Evolutionary conservation across 2,329 filamentous ascomycete species (phyloP), one percentile per base, ranked within the genome.

Genomic region (Trichoderma atroviride): DNA sequence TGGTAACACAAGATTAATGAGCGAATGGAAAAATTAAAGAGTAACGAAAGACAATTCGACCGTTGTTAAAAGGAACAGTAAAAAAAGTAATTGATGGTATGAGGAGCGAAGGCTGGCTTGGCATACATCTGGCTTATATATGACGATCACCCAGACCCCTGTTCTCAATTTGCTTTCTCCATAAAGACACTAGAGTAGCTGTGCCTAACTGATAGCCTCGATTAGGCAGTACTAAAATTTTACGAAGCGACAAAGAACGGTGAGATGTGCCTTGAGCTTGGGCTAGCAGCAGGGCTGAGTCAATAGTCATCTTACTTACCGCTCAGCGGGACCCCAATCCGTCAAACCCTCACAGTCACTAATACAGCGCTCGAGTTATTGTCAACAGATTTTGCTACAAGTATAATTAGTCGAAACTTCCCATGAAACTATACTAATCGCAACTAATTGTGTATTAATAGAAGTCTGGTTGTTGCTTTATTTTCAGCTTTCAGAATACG

Each of bases 261-360:
- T 40, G 24, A 40, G 33, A 56, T 19, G 29, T 56, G 50, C 50
- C 16, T 64, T 55, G 33, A 40, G 47, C 24, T 53, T 40, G 33
- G 27, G 47, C 24, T 53, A 37, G 60, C 24, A 5, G 60, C 35
- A 52, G 53, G 60, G 60, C 60, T 63, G 60, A 63, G 35, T 63
- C 22, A 40, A 35, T 24, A 24, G 31, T 37, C 29, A 35, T 52
- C 55, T 63, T 43, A 19, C 37, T 64, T 64, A 16, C 33, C 29
- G 22, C 7, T 11, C 9, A n/a, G 37, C 14, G 47, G 47, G 27
- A 37, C 19, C 5, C 22, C 27, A 29, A 16, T 6, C 31, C 10
- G 5, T 50, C 37, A 40, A 35, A 55, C 16, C 13, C 1, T 14
- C 22, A n/a, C 27, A 31, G 27, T n/a, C 13, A n/a, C 14, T 19